Evolutionary conservation across 2,329 filamentous ascomycete species (phyloP), one percentile per base, ranked within the genome.

Genomic region (Graphilbum sp.): DNA sequence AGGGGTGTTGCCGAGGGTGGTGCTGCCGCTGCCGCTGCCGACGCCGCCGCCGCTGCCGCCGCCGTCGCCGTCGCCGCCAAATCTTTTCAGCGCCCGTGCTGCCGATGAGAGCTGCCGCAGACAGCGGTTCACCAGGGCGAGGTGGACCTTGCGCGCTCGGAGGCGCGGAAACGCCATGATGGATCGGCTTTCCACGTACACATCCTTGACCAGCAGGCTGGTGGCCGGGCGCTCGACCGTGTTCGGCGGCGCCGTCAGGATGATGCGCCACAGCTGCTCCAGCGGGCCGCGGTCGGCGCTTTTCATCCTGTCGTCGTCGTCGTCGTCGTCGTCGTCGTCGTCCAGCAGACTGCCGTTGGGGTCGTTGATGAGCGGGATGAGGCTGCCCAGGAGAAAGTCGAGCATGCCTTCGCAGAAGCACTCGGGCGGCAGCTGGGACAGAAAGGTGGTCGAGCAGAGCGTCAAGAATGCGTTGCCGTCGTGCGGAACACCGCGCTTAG

Each of bases 201-300:
- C 65, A 19, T 77, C 68, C 33, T 61, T 57, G 19, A 86, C 83
- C 4, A 93, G 71, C 18, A 75, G 74, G 36, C 64, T 66, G 23
- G 80, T 85, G 1, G 83, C 79, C 37, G 66, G 59, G 17, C 68
- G 66, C 46, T 83, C 82, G 35, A 92, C 75, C 0, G 66, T 69
- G 29, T 68, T 61, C 29, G 70, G 62, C 5, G 75, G 72, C 2
- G 81, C 75, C 15, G 71, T 76, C 38, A 93, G 60, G 25, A 88
- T 74, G 48, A 94, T 72, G 19, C 75, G 72, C 87, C 87, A 94
- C n/a, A 94, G 61, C 41, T 86, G 69, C 47, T 90, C 80, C 32
- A 70, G 63, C 20, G 60, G 71, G 45, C 56, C 69, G 43, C 62
- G 67, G 15, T 29, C 5, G 11, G 13, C 15, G 27, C 13, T n/a